Percentiles rank a stretch among this genome's conserved stretches.
Evolutionary conservation across 2,329 filamentous ascomycete species (phyloP).

Genomic region (Didymosphaeria variabile): DNA sequence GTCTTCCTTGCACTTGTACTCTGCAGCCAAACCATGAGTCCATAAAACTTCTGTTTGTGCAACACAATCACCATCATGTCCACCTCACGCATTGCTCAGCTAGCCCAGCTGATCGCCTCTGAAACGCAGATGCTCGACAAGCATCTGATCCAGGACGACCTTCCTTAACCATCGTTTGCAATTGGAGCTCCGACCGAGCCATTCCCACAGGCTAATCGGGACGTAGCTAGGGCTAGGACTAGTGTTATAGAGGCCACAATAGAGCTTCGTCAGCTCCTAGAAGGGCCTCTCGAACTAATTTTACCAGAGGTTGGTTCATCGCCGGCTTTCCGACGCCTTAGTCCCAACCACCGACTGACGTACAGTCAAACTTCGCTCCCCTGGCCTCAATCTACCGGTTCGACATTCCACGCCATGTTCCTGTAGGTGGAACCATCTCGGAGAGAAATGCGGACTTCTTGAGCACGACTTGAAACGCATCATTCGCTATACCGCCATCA

Average conservation of each 20-base stretch:
- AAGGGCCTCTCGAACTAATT: constrained; percentile 20
- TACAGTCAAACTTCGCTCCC: constrained; percentile 21
- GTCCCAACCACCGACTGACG: background rate
- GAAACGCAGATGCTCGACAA: constrained; percentile 10
- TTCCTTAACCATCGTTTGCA: constrained; percentile 16
- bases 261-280: constrained; percentile 22
- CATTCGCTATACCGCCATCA: constrained; percentile 52
- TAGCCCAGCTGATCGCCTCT: constrained; percentile 19
- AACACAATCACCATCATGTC: background rate
- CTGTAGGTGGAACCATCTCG: constrained; percentile 12
- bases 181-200: constrained; percentile 14
- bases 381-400: constrained; percentile 9
- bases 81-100: constrained; percentile 16
- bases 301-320: constrained; percentile 18
- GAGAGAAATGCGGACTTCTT: constrained; percentile 13
- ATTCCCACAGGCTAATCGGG: constrained; percentile 7
- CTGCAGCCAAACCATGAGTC: background rate
- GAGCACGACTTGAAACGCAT: constrained; percentile 44
- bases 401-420: constrained; percentile 6
- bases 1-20: background rate
- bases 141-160: constrained; percentile 9
- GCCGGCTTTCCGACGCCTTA: background rate
- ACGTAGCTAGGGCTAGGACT: constrained; percentile 12
- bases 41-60: background rate
- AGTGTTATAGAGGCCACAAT: constrained; percentile 18